A percentile compares a stretch with the other conserved stretches of the same genome.
Conservation (phyloP, 768 basidiomycete genomes). For the Leucocoprinus leucothites region DNA sequence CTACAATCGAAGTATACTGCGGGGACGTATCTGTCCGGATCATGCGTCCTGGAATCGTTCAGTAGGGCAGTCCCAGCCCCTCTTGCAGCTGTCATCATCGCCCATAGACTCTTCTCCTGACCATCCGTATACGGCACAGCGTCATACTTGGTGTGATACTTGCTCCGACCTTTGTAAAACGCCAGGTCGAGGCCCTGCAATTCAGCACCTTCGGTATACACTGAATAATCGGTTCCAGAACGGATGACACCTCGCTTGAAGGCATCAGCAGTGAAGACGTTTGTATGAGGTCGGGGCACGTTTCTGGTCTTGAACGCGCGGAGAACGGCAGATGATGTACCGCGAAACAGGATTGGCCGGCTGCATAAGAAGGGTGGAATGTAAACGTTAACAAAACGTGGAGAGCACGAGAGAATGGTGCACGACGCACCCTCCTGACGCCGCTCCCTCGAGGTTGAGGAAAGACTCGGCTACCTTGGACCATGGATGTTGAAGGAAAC, state of each 20-base stretch:
- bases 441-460: slow-evolving; percentile 82
- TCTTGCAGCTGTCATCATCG: slow-evolving; percentile 68
- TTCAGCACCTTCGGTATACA: slow-evolving; percentile 47
- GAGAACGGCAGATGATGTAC: slow-evolving; percentile 57
- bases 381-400: slow-evolving; percentile 4
- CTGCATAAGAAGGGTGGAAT: slow-evolving; percentile 28
- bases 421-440: slow-evolving; percentile 62
- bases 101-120: slow-evolving; percentile 58
- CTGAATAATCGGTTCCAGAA: slow-evolving; percentile 70
- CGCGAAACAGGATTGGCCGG: slow-evolving; percentile 76
- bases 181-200: slow-evolving; percentile 77
- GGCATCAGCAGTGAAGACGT: slow-evolving; percentile 64
- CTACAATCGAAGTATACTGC: slow-evolving; percentile 73
- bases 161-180: slow-evolving; percentile 71
- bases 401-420: too few relatives aligned
- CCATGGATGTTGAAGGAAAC: slow-evolving; percentile 77
- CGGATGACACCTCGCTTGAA: slow-evolving; percentile 64
- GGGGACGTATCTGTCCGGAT: slow-evolving; percentile 7
- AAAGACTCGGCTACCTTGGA: slow-evolving; percentile 61
- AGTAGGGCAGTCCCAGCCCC: slow-evolving; percentile 55
- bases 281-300: slow-evolving; percentile 70
- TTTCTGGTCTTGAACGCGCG: slow-evolving; percentile 43
- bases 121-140: slow-evolving; percentile 57
- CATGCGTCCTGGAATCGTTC: slow-evolving; percentile 23
- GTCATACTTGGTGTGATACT: slow-evolving; percentile 77